Percentiles rank a stretch among this genome's conserved stretches.
Conservation (phyloP, 495 filamentous ascomycete species). For the Oidiodendron maius region DNA sequence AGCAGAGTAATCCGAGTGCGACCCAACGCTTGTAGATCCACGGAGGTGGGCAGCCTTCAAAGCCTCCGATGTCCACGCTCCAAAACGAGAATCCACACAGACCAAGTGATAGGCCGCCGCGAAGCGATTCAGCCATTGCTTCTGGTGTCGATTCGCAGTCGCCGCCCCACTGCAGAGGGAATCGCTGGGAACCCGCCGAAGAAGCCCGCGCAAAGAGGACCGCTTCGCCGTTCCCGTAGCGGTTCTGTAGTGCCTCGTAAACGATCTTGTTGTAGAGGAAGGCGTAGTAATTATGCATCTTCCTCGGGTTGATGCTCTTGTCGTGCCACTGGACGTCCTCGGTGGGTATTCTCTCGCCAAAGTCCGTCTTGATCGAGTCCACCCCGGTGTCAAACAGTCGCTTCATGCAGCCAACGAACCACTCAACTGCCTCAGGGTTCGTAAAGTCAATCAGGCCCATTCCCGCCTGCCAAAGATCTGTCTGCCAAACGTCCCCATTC, state of each 20-base stretch:
- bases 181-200: slow-evolving; percentile 60
- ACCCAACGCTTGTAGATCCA: slow-evolving; percentile 76
- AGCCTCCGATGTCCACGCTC: slow-evolving; percentile 67
- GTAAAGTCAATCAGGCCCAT: slow-evolving; percentile 74
- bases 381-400: slow-evolving; percentile 59
- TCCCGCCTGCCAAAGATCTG: slow-evolving; percentile 69
- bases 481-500: slow-evolving; percentile 67
- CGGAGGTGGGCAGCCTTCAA: slow-evolving; percentile 60
- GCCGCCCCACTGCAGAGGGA: slow-evolving; percentile 60
- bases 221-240: slow-evolving; percentile 53
- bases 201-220: slow-evolving; percentile 64
- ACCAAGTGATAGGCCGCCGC: slow-evolving; percentile 61
- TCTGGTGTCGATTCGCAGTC: slow-evolving; percentile 70
- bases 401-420: slow-evolving; percentile 53
- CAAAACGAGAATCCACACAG: slow-evolving; percentile 65
- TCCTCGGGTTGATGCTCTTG: slow-evolving; percentile 45
- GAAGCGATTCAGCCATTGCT: slow-evolving; percentile 67
- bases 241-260: slow-evolving; percentile 55
- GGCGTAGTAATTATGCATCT: slow-evolving; percentile 74
- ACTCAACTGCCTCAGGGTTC: slow-evolving; percentile 59
- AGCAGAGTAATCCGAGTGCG: slow-evolving; percentile 62
- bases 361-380: slow-evolving; percentile 69
- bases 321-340: slow-evolving; percentile 54
- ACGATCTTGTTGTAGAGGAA: slow-evolving; percentile 65
- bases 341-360: slow-evolving; percentile 65